Evolutionary conservation across 306 rosid genomes (phyloP).

Genomic region (Lotus japonicus): DNA sequence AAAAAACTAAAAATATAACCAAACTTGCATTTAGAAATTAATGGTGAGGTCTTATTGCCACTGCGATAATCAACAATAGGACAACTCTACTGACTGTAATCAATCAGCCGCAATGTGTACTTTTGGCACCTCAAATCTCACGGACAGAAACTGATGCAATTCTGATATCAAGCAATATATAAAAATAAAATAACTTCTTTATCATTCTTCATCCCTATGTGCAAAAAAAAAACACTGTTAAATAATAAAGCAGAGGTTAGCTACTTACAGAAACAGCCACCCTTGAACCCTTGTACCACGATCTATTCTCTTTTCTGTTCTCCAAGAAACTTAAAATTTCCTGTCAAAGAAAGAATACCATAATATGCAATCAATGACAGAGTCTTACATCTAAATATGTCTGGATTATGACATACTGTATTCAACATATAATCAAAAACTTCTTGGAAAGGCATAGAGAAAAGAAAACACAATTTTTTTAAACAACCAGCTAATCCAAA

Average conservation of each 20-base stretch:
- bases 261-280: constrained; percentile 76
- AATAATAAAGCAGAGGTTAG: not conserved
- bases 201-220: no score
- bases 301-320: constrained; percentile 82
- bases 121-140: not conserved
- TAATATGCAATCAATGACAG: not conserved
- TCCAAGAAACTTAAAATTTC: constrained; percentile 94
- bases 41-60: not conserved
- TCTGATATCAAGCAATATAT: not conserved
- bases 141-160: not conserved
- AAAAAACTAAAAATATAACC: no score
- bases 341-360: constrained; percentile 33
- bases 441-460: not conserved
- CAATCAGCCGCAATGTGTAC: not conserved
- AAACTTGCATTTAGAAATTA: not conserved
- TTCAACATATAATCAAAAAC: no score
- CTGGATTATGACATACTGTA: not conserved
- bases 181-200: not conserved
- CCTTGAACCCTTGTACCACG: constrained; percentile 93
- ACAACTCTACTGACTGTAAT: not conserved
- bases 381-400: not conserved
- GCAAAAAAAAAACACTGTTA: not conserved
- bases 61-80: not conserved
- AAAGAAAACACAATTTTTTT: not conserved
- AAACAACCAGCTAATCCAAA: not conserved